A percentile compares a stretch with the other conserved stretches of the same genome.
Conservation (phyloP, 2,329 filamentous ascomycete genomes). For the Claviceps capensis region DNA sequence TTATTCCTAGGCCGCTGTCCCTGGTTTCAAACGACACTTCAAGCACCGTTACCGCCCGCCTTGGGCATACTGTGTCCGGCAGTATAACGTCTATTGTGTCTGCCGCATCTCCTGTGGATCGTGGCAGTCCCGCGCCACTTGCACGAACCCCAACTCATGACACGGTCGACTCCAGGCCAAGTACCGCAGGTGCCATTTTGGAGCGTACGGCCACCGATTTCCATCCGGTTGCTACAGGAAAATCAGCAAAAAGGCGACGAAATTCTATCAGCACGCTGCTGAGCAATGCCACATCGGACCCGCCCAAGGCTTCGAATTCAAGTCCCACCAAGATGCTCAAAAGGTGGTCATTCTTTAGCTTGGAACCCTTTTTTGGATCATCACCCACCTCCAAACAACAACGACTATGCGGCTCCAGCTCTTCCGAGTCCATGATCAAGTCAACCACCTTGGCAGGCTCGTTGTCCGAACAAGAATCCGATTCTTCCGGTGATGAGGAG, state of each 20-base stretch:
- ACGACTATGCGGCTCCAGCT: slow-evolving; percentile 33
- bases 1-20: slow-evolving; percentile 70
- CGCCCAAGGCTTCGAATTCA: slow-evolving; percentile 23
- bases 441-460: slow-evolving; percentile 15
- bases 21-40: slow-evolving; percentile 75
- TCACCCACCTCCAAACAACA: slow-evolving; percentile 32
- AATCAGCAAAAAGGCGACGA: slow-evolving; percentile 32
- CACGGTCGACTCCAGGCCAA: slow-evolving; percentile 42
- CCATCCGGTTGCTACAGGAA: slow-evolving; percentile 7
- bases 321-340: slow-evolving; percentile 39
- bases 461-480: slow-evolving; percentile 23
- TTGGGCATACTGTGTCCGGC: slow-evolving; percentile 59
- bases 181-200: slow-evolving; percentile 58
- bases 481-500: slow-evolving; percentile 13
- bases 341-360: slow-evolving; percentile 48
- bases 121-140: slow-evolving; percentile 24
- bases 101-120: slow-evolving; percentile 30
- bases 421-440: slow-evolving; percentile 24
- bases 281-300: slow-evolving; percentile 23
- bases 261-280: slow-evolving; percentile 46
- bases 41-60: slow-evolving; percentile 57
- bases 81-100: slow-evolving; percentile 71
- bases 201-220: slow-evolving; percentile 27
- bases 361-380: slow-evolving; percentile 39
- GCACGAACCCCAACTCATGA: slow-evolving; percentile 27